These are phyloP conservation scores for Escallonia herrerae DNA, from an alignment of 129 eudicot genomes.

Conservation along the genomic window DNA sequence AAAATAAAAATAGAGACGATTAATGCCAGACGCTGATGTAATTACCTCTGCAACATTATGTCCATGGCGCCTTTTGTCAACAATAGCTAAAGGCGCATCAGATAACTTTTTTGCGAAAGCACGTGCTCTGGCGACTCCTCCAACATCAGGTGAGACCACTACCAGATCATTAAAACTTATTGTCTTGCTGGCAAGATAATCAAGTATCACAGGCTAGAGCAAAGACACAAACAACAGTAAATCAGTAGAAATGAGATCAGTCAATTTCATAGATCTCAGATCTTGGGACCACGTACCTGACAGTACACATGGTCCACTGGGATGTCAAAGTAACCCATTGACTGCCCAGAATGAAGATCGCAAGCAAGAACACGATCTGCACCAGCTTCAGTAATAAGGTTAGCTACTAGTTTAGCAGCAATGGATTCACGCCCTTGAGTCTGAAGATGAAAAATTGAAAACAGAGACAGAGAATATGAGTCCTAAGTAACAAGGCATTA, in stretches of 20 bases:
- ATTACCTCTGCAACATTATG: conserved; percentile 87
- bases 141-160: conserved; percentile 93
- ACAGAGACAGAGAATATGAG: neutral
- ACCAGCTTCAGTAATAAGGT: conserved; percentile 74
- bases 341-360: conserved; percentile 90
- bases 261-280: neutral
- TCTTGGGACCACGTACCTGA: conserved; percentile 39
- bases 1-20: neutral
- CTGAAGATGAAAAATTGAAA: conserved; percentile 20
- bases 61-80: conserved; percentile 90
- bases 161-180: conserved; percentile 65
- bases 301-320: conserved; percentile 89
- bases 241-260: neutral
- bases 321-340: conserved; percentile 91
- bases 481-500: neutral
- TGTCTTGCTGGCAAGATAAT: conserved; percentile 88
- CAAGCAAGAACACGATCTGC: conserved; percentile 93
- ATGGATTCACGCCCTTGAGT: conserved; percentile 94
- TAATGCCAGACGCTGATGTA: neutral
- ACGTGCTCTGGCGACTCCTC: conserved; percentile 97
- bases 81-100: conserved; percentile 92
- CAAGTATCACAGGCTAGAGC: conserved; percentile 86
- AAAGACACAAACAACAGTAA: conserved; percentile 4
- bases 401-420: conserved; percentile 80
- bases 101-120: conserved; percentile 89